Conservation (phyloP, 2,329 filamentous ascomycete genomes). For the Alternaria longipes region DNA sequence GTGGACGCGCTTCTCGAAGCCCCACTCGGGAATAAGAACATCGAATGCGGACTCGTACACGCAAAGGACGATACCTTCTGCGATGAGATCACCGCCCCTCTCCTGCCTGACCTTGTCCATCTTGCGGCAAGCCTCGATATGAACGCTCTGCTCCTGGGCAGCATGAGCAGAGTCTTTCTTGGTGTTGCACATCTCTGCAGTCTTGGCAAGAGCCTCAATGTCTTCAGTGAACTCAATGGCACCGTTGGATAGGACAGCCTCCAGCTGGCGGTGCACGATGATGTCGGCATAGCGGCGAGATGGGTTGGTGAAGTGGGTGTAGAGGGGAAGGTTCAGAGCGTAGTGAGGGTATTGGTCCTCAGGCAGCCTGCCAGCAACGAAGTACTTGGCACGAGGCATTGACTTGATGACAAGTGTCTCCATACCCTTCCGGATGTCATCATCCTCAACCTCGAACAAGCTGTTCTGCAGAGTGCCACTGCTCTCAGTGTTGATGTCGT, state of each 20-base stretch:
- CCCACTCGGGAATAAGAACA: conserved; percentile 96
- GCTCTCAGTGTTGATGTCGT: conserved; percentile 87
- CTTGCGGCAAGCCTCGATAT: conserved; percentile 94
- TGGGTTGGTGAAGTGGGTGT: conserved; percentile 97
- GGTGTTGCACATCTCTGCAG: conserved; percentile 93
- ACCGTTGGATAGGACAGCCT: conserved; percentile 83
- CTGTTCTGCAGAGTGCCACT: conserved; percentile 94
- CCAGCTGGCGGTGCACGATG: conserved; percentile 92
- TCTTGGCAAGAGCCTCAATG: conserved; percentile 86
- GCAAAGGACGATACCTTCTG: conserved; percentile 93
- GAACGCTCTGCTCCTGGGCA: conserved; percentile 97
- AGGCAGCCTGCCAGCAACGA: conserved; percentile 79
- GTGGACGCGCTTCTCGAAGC: conserved; percentile 98
- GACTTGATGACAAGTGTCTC: conserved; percentile 94
- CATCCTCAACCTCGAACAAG: conserved; percentile 89
- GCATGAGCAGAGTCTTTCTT: conserved; percentile 99
- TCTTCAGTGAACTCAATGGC: conserved; percentile 89
- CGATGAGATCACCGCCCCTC: conserved; percentile 88
- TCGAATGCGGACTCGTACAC: conserved; percentile 99
- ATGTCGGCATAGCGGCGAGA: conserved; percentile 95
- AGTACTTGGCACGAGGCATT: conserved; percentile 97
- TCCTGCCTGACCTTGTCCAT: conserved; percentile 94
- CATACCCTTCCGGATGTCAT: conserved; percentile 94
- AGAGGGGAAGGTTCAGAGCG: conserved; percentile 88
- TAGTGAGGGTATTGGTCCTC: conserved; percentile 88